phyloP scores from a whole-genome alignment of 106 monocot species.

The Dendrobium nobile region DNA sequence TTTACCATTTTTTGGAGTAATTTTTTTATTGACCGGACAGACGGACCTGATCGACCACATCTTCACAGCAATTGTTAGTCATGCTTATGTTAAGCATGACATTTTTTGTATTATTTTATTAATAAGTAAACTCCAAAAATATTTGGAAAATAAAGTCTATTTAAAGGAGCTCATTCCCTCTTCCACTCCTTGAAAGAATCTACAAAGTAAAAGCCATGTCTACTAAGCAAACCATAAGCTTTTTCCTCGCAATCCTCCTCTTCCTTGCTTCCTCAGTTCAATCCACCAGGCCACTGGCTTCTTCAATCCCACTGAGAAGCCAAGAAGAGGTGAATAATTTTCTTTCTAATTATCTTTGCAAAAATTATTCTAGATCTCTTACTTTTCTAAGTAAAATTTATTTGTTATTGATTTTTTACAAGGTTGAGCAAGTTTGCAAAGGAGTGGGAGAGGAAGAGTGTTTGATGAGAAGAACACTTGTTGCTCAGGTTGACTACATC shows the following conservation, averaged over 20 bases:
- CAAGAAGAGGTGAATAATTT: neutral
- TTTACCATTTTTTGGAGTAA: too few species aligned
- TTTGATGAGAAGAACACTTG: slow-evolving; percentile 19
- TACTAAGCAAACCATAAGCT: neutral
- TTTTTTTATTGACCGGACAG: too few species aligned
- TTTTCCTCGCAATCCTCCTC: neutral
- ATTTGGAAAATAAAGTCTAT: neutral
- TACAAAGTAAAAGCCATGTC: neutral
- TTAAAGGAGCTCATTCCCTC: neutral
- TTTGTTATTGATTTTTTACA: neutral
- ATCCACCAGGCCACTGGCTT: slow-evolving; percentile 5
- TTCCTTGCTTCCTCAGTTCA: slow-evolving; percentile 2
- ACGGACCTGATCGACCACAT: too few species aligned
- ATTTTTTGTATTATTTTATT: too few species aligned
- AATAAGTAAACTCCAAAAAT: neutral
- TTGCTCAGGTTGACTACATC: slow-evolving; percentile 16
- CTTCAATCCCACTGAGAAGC: neutral
- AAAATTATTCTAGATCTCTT: neutral
- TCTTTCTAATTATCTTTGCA: neutral
- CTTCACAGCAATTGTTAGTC: too few species aligned
- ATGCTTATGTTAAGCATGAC: too few species aligned
- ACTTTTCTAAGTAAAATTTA: neutral
- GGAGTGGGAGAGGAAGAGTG: slow-evolving; percentile 18
- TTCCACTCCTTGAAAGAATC: neutral
- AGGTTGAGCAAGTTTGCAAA: slow-evolving; percentile 7